These are phyloP conservation scores for Phanerochaete sordida DNA, from an alignment of 768 basidiomycete species.

Conservation along the genomic window DNA sequence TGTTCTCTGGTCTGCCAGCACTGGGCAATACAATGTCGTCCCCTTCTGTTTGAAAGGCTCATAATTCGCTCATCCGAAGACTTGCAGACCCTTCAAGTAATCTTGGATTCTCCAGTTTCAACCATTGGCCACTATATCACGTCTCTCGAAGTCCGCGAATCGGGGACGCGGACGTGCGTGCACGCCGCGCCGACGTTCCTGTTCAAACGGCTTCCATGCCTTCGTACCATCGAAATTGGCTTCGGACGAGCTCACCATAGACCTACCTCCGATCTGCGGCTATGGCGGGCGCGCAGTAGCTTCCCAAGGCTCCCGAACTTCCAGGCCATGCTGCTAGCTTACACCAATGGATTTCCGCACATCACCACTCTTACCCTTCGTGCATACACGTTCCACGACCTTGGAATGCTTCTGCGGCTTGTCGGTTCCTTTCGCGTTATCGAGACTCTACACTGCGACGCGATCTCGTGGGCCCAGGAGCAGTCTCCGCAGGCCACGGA, in stretches of 20 bases:
- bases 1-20: background rate
- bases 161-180: background rate
- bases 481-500: background rate
- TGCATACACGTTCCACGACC: background rate
- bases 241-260: background rate
- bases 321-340: background rate
- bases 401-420: background rate
- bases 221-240: background rate
- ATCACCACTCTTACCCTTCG: background rate
- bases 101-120: background rate
- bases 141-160: background rate
- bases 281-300: background rate
- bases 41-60: background rate
- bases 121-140: background rate
- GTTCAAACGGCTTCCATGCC: background rate
- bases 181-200: background rate
- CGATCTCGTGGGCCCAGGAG: background rate
- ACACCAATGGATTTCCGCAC: background rate
- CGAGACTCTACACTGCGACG: background rate
- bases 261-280: background rate
- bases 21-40: background rate
- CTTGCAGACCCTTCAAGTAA: background rate
- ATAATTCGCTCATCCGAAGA: background rate
- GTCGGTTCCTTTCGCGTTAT: background rate
- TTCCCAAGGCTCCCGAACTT: background rate